A percentile compares a stretch with the other conserved stretches of the same genome.
These are phyloP conservation scores for Alisma plantagoaquatica DNA, from an alignment of 106 monocot species.

Conservation along the genomic window DNA sequence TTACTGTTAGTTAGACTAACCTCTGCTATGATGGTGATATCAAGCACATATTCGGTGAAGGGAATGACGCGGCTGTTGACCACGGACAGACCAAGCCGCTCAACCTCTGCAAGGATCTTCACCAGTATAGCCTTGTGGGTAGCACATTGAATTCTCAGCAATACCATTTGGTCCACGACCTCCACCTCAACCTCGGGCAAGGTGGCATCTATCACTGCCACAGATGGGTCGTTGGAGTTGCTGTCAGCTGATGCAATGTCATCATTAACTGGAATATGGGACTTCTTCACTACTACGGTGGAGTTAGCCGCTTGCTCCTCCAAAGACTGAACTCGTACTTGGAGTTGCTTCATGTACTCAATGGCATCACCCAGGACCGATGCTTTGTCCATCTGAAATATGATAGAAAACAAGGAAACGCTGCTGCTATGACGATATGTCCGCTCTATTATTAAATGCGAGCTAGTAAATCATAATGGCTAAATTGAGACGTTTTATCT, in stretches of 20 bases:
- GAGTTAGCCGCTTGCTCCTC: slow-evolving; percentile 4
- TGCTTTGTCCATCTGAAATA: background rate
- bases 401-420: too few species aligned
- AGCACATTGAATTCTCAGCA: slow-evolving; percentile 50
- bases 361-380: too few species aligned
- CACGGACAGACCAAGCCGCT: slow-evolving; percentile 32
- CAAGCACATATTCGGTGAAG: slow-evolving; percentile 26
- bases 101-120: slow-evolving; percentile 33
- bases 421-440: too few species aligned
- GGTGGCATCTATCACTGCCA: background rate
- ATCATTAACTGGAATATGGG: background rate
- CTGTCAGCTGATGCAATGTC: slow-evolving; percentile 18
- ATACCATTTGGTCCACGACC: slow-evolving; percentile 22
- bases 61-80: slow-evolving; percentile 22
- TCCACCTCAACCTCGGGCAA: slow-evolving; percentile 7
- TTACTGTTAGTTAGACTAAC: slow-evolving; percentile 11
- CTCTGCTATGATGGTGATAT: slow-evolving; percentile 48
- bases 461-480: too few species aligned
- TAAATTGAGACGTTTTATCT: too few species aligned
- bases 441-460: too few species aligned
- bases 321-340: background rate
- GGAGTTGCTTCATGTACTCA: background rate
- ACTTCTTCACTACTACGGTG: slow-evolving; percentile 2
- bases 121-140: slow-evolving; percentile 24
- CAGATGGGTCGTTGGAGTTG: background rate